A percentile compares a stretch with the other conserved stretches of the same genome.
phyloP scores from a whole-genome alignment of 208 protist species.

The Acanthamoeba triangularis region DNA sequence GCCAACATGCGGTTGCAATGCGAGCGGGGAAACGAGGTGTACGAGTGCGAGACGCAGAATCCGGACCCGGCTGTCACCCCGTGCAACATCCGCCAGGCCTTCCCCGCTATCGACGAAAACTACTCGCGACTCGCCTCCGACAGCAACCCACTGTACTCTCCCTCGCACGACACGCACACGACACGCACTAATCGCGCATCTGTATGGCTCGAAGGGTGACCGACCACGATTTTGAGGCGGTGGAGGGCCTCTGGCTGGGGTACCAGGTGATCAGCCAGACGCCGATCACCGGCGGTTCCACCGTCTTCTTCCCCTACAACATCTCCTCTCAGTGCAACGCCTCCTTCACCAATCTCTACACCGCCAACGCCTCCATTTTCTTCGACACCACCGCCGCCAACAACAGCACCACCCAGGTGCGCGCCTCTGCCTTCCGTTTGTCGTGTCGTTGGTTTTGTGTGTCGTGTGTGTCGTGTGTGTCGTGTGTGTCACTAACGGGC shows the following conservation, averaged over 20 bases:
- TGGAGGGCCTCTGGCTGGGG: not conserved
- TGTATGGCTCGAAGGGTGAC: not conserved
- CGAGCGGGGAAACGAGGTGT: not conserved
- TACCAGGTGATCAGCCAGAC: not conserved
- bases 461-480: not conserved
- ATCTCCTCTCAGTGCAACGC: not conserved
- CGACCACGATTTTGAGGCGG: not conserved
- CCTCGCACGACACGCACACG: not conserved
- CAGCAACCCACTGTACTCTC: not conserved
- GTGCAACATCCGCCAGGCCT: not conserved
- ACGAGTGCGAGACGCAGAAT: not conserved
- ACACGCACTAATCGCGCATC: not conserved
- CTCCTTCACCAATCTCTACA: conserved; percentile 35
- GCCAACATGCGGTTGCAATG: conserved; percentile 1
- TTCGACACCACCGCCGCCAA: no score
- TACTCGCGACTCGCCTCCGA: not conserved
- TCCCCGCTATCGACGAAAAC: not conserved
- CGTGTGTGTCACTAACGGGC: no score
- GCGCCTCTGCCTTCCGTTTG: no score
- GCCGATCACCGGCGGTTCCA: not conserved
- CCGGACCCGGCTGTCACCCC: not conserved
- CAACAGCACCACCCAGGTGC: not conserved
- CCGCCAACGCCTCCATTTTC: not conserved
- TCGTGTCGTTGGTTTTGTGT: no score
- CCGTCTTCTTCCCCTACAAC: not conserved